Conservation (phyloP, 1,284 basidiomycete genomes). For the Cystobasidium sp. region DNA sequence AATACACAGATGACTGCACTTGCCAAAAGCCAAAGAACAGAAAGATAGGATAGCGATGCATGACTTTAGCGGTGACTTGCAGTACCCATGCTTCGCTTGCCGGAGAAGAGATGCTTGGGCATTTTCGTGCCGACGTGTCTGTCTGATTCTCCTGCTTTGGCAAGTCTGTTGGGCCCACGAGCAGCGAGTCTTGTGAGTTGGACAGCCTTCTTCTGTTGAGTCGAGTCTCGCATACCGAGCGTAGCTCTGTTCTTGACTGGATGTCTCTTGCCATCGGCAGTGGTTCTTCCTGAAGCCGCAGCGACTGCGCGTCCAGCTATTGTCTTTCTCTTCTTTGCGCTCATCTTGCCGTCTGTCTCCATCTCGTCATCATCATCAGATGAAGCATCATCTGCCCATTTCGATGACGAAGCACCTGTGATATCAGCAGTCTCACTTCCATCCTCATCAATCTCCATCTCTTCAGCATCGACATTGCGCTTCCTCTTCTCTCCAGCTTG, state of each 20-base stretch:
- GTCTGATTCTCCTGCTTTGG: slow-evolving; percentile 87
- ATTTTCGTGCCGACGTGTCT: slow-evolving; percentile 57
- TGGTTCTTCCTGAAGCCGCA: slow-evolving; percentile 56
- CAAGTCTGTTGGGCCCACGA: slow-evolving; percentile 79
- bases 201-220: slow-evolving; percentile 77
- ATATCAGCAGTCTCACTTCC: slow-evolving; percentile 2
- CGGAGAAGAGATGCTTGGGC: slow-evolving; percentile 74
- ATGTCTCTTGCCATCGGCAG: slow-evolving; percentile 59
- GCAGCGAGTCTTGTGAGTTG: slow-evolving; percentile 82
- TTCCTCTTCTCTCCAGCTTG: slow-evolving; percentile 69
- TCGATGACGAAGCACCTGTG: slow-evolving; percentile 24
- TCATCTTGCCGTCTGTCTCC: slow-evolving; percentile 55
- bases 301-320: slow-evolving; percentile 65
- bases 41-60: background rate
- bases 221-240: slow-evolving; percentile 76
- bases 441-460: slow-evolving; percentile 64
- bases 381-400: slow-evolving; percentile 54
- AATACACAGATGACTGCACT: background rate
- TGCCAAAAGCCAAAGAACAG: background rate
- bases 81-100: slow-evolving; percentile 62
- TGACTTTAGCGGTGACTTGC: slow-evolving; percentile 17
- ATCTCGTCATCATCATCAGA: slow-evolving; percentile 66
- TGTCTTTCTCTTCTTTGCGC: slow-evolving; percentile 61
- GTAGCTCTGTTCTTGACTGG: slow-evolving; percentile 74
- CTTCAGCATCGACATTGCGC: slow-evolving; percentile 64